Conservation (phyloP, 108 stramenopile genomes). For the Epithemia pelagica region DNA sequence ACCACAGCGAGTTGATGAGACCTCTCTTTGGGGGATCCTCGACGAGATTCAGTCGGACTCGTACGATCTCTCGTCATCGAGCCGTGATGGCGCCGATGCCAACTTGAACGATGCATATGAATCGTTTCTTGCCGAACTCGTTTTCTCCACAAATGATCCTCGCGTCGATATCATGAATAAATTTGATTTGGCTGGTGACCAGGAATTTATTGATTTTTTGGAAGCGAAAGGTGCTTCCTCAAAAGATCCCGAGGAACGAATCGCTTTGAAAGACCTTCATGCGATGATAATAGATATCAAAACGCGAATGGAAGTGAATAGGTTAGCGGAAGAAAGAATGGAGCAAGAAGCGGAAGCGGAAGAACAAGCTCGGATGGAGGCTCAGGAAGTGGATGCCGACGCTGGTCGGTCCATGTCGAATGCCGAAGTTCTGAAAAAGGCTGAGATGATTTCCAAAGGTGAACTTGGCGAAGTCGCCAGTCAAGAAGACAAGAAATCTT, state of each 20-base stretch:
- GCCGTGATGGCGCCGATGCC: slow-evolving; percentile 24
- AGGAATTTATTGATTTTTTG: slow-evolving; percentile 58
- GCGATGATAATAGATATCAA: slow-evolving; percentile 74
- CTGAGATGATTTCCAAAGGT: slow-evolving; percentile 42
- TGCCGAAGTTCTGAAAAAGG: slow-evolving; percentile 68
- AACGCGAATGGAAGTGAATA: slow-evolving; percentile 51
- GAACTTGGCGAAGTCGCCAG: slow-evolving; percentile 8
- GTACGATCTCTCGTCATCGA: slow-evolving; percentile 49
- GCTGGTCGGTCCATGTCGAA: slow-evolving; percentile 54
- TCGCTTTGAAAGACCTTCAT: slow-evolving; percentile 58
- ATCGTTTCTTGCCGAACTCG: slow-evolving; percentile 80
- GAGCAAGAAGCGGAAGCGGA: slow-evolving; percentile 57
- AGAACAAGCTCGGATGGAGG: slow-evolving; percentile 42
- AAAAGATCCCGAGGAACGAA: slow-evolving; percentile 70
- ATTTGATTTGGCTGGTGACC: slow-evolving; percentile 53
- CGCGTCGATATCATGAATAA: slow-evolving; percentile 84
- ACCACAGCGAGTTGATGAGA: too few species aligned
- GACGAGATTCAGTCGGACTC: slow-evolving; percentile 78
- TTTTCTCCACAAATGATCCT: slow-evolving; percentile 83
- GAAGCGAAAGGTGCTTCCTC: slow-evolving; percentile 51
- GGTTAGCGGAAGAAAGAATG: slow-evolving; percentile 55
- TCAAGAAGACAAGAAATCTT: slow-evolving; percentile 34
- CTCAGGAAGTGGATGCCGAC: slow-evolving; percentile 58
- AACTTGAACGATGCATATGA: slow-evolving; percentile 72
- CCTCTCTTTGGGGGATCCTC: slow-evolving; percentile 53